Conservation (phyloP, 2,329 filamentous ascomycete genomes). For the Raffaelea ambrosiae region DNA sequence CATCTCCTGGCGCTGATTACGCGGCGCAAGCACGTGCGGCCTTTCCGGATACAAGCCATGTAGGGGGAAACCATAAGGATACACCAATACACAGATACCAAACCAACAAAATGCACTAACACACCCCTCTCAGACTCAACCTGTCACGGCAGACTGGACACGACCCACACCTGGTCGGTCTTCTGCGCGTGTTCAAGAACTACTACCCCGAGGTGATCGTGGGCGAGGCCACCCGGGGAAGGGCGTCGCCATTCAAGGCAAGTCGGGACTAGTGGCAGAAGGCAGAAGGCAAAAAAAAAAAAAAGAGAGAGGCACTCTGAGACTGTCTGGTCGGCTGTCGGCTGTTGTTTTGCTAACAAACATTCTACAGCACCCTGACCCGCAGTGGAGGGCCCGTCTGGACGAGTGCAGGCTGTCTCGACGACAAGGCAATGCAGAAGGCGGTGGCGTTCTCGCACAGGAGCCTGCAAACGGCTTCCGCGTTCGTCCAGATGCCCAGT, state of each 20-base stretch:
- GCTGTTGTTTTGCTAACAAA: too few species aligned
- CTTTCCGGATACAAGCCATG: slow-evolving; percentile 73
- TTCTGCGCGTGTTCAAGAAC: slow-evolving; percentile 79
- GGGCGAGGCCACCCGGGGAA: slow-evolving; percentile 54
- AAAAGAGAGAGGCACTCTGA: neutral
- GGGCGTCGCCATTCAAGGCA: slow-evolving; percentile 55
- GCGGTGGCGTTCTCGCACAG: slow-evolving; percentile 15
- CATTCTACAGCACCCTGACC: slow-evolving; percentile 58
- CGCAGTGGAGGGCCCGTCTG: slow-evolving; percentile 62
- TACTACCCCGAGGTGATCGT: slow-evolving; percentile 87
- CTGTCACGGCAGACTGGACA: slow-evolving; percentile 55
- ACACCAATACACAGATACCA: too few species aligned
- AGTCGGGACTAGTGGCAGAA: too few species aligned
- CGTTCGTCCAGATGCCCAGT: slow-evolving; percentile 41
- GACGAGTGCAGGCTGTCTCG: slow-evolving; percentile 56
- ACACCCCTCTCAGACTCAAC: too few species aligned
- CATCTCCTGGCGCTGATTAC: slow-evolving; percentile 74
- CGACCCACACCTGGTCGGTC: slow-evolving; percentile 64
- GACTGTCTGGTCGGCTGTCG: too few species aligned
- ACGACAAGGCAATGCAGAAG: slow-evolving; percentile 35
- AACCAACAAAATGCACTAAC: too few species aligned
- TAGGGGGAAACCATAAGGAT: slow-evolving; percentile 27
- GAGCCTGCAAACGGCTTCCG: slow-evolving; percentile 49
- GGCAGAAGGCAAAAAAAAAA: neutral
- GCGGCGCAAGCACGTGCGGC: slow-evolving; percentile 71